Evolutionary conservation across 257 asterid genomes (phyloP).

Genomic region (Pogostemon cablin): DNA sequence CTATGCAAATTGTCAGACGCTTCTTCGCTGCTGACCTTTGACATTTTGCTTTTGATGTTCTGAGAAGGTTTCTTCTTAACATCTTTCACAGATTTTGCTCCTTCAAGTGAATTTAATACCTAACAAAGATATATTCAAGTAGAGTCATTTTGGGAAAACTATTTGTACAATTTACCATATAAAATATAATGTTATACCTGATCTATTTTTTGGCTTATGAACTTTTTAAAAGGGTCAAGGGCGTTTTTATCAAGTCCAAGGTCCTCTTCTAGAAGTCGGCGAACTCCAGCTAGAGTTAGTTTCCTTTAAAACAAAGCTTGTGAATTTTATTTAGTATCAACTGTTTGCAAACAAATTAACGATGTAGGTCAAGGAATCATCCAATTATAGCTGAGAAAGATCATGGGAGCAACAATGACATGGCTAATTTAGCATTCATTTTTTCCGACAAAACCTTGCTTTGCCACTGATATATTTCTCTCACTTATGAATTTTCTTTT

Average conservation of each 20-base stretch:
- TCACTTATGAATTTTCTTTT: neutral
- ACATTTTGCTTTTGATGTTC: conserved; percentile 38
- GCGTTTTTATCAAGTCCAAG: conserved; percentile 68
- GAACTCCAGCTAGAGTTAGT: conserved; percentile 74
- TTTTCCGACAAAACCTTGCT: conserved; percentile 13
- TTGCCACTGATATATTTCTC: conserved; percentile 1
- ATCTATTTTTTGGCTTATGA: conserved; percentile 64
- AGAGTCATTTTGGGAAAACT: conserved; percentile 18
- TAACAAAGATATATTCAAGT: conserved; percentile 32
- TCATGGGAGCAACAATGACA: conserved; percentile 22
- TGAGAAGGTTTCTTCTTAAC: conserved; percentile 48
- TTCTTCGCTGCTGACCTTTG: conserved; percentile 41
- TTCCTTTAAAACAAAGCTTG: conserved; percentile 48
- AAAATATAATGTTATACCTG: conserved; percentile 50
- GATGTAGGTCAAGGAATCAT: conserved; percentile 10
- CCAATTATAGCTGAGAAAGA: conserved; percentile 15
- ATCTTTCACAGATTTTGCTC: conserved; percentile 44
- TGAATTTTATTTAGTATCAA: conserved; percentile 8
- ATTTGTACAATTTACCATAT: conserved; percentile 4
- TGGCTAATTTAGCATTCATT: neutral
- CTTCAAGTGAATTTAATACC: conserved; percentile 58
- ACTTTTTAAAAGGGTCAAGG: conserved; percentile 78
- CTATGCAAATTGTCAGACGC: conserved; percentile 41
- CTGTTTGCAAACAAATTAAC: conserved; percentile 13
- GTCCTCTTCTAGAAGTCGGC: conserved; percentile 88